Base-by-base conservation (phyloP, 2,329 filamentous ascomycete species). In the Ophiocordyceps australis region DNA sequence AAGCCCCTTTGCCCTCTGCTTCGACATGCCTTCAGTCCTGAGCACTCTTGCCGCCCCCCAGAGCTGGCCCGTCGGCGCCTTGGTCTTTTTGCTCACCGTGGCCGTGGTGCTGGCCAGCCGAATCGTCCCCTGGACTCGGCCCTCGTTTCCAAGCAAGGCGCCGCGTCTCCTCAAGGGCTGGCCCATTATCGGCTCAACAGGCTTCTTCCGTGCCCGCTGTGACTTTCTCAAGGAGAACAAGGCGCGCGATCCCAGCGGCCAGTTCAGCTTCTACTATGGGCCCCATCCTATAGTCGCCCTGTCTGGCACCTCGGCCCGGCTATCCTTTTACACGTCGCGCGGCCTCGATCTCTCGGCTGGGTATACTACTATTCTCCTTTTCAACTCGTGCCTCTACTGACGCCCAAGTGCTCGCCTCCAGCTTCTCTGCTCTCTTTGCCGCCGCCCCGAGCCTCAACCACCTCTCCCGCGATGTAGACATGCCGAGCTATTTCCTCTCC, bases 191-290 rank as follows among this genome's bases (percentile, higher is more conserved):
- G 60, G 60, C 3, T 45, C 52, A 2, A 29, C 51, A 15, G 40
- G 42, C 1, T 65, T 62, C 45, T 65, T 61, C 45, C 54, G 52
- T 4, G 31, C 45, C 11, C 46, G 60, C 27, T 50, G 47, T 40
- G 49, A 56, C 15, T 65, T 62, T 36, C 50, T 54, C 27, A 35
- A 35, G 12, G 29, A 47, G n/a, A 45, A 46, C 8, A 34, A 35
- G 6, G 34, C 32, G 10, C 32, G 42, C 7, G 47, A 47, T 1
- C 26, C 34, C 5, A 51, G 46, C 2, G 56, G 57, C 15, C 55
- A 56, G 25, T 65, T 62, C 34, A 55, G 49, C 26, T 65, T 63
- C 35, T 55, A 55, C 32, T 52, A 55, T 4, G 61, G 62, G 0
- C 38, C 47, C 5, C 45, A 56, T 29, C 46, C 45, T 3, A 49